Evolutionary conservation across 2,329 filamentous ascomycete genomes (phyloP).

Genomic region (Xylariales sp.): DNA sequence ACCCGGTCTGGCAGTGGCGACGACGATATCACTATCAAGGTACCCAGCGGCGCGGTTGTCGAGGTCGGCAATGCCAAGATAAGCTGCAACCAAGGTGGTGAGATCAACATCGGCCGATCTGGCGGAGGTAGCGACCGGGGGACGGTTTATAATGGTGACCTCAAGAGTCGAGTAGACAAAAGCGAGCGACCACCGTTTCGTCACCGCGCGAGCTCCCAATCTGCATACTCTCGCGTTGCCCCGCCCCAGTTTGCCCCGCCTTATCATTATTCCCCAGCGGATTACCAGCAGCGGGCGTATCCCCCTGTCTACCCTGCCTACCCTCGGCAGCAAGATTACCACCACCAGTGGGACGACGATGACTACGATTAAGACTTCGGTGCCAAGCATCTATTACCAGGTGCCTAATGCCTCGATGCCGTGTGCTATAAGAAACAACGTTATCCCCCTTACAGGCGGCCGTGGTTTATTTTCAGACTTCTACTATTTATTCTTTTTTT

Average conservation of each 20-base stretch:
- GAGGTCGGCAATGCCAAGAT: conserved; percentile 55
- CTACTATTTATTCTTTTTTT: too few species aligned
- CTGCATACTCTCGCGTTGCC: conserved; percentile 32
- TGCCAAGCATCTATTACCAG: too few species aligned
- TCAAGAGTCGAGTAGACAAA: conserved; percentile 29
- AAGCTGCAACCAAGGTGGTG: conserved; percentile 53
- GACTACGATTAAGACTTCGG: too few species aligned
- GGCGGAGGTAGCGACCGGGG: conserved; percentile 44
- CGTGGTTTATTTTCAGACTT: too few species aligned
- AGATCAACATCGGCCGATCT: conserved; percentile 49
- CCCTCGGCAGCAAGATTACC: background rate
- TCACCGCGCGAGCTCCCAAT: conserved; percentile 44
- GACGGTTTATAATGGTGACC: conserved; percentile 46
- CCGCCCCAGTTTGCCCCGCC: conserved; percentile 12
- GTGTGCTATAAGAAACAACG: too few species aligned
- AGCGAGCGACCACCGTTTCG: conserved; percentile 41
- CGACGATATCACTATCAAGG: conserved; percentile 59
- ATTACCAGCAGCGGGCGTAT: too few species aligned
- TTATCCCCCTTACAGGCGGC: too few species aligned
- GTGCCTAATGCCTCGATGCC: too few species aligned
- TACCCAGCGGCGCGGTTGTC: conserved; percentile 52
- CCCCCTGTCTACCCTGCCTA: conserved; percentile 6
- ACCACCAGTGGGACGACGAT: too few species aligned
- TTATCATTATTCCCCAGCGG: conserved; percentile 8
- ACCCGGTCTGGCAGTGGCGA: conserved; percentile 50